A percentile compares a stretch with the other conserved stretches of the same genome.
These are phyloP conservation scores for Acanthamoeba healyi DNA, from an alignment of 208 protist species.

Conservation along the genomic window DNA sequence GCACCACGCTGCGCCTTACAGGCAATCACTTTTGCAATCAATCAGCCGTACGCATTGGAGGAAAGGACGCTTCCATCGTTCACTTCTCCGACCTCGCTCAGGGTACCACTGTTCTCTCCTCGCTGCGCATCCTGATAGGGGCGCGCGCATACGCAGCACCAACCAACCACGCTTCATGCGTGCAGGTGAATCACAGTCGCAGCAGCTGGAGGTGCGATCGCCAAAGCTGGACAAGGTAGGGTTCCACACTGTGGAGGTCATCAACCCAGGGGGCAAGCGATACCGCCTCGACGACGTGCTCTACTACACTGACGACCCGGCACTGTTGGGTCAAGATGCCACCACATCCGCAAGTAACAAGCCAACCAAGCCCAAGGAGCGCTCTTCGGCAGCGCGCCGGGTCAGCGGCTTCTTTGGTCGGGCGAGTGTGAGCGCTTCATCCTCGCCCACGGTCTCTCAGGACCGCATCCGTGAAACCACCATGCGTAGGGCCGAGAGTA, in stretches of 20 bases:
- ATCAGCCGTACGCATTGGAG: slow-evolving; percentile 38
- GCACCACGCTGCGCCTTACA: slow-evolving; percentile 54
- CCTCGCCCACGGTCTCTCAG: background rate
- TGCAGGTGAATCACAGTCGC: slow-evolving; percentile 18
- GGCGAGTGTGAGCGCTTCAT: background rate
- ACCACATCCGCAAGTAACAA: background rate
- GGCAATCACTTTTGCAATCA: slow-evolving; percentile 62
- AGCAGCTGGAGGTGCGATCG: slow-evolving; percentile 17
- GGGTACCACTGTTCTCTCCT: background rate
- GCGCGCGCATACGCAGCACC: background rate
- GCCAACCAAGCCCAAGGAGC: background rate
- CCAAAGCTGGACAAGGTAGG: background rate
- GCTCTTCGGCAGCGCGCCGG: background rate
- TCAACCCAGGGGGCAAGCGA: slow-evolving; percentile 59
- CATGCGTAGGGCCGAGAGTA: slow-evolving; percentile 1
- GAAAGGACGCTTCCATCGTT: slow-evolving; percentile 3
- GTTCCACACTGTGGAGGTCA: slow-evolving; percentile 42
- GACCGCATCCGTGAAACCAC: background rate
- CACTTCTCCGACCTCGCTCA: background rate
- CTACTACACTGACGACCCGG: slow-evolving; percentile 70
- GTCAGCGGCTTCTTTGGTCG: slow-evolving; percentile 8
- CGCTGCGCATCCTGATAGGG: background rate
- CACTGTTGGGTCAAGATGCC: background rate
- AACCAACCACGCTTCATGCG: too few relatives aligned
- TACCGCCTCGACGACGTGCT: slow-evolving; percentile 56